Evolutionary conservation across 2,329 filamentous ascomycete species (phyloP).

Genomic region (Phyllosticta paracitricarpa): DNA sequence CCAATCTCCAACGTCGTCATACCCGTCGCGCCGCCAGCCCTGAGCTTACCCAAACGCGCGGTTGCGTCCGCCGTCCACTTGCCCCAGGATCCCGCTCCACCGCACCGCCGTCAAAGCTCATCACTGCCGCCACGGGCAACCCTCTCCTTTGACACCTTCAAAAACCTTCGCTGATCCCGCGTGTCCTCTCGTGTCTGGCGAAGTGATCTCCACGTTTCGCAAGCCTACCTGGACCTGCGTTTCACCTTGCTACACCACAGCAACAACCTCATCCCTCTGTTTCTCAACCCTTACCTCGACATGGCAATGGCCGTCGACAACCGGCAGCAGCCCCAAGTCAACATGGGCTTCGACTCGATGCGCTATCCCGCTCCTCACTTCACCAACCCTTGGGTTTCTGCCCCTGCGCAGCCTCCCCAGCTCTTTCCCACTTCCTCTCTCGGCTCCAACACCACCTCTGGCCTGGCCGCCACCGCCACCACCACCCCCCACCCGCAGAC

Average conservation of each 20-base stretch:
- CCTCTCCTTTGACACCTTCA: constrained; percentile 24
- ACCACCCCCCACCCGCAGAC: constrained; percentile 46
- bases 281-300: constrained; percentile 12
- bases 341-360: constrained; percentile 72
- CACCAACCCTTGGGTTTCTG: constrained; percentile 77
- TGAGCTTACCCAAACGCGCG: constrained; percentile 27
- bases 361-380: constrained; percentile 67
- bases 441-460: constrained; percentile 48
- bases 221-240: constrained; percentile 25
- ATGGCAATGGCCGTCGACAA: constrained; percentile 97
- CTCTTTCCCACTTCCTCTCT: constrained; percentile 58
- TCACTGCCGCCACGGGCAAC: constrained; percentile 26
- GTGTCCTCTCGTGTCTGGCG: constrained; percentile 20
- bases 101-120: constrained; percentile 16
- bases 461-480: constrained; percentile 34
- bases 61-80: constrained; percentile 20
- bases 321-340: constrained; percentile 62
- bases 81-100: constrained; percentile 25
- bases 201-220: constrained; percentile 40
- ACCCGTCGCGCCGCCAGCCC: constrained; percentile 15
- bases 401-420: constrained; percentile 47
- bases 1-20: constrained; percentile 9
- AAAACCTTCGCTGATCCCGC: constrained; percentile 41
- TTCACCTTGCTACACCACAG: constrained; percentile 22
- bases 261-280: constrained; percentile 11